Percentiles rank a stretch among this genome's conserved stretches.
Evolutionary conservation across 148 eudicot species (phyloP).

Genomic region (Diospyros lotus): DNA sequence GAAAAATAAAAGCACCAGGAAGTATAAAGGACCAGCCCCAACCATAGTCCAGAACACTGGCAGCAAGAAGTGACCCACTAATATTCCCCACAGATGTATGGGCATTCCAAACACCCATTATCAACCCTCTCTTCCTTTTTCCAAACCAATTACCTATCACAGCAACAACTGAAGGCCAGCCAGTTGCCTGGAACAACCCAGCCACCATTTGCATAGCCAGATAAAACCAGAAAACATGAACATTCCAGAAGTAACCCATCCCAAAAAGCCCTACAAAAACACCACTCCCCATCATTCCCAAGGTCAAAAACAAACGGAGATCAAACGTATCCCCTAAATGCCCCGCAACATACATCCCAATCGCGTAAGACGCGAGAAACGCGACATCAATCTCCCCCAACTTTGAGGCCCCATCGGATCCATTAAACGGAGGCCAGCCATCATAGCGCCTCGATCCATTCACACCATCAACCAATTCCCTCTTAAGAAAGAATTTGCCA

Average conservation of each 20-base stretch:
- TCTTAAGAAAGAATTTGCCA: slow-evolving; percentile 51
- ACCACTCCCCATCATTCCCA: slow-evolving; percentile 95
- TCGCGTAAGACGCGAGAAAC: slow-evolving; percentile 72
- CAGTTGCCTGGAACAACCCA: slow-evolving; percentile 94
- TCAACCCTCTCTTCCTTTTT: slow-evolving; percentile 83
- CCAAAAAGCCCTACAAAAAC: slow-evolving; percentile 84
- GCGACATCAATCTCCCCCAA: slow-evolving; percentile 94
- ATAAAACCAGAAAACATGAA: slow-evolving; percentile 74
- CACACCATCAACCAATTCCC: slow-evolving; percentile 16
- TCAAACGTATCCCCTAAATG: slow-evolving; percentile 86
- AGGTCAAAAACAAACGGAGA: slow-evolving; percentile 68
- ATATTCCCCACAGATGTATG: slow-evolving; percentile 96
- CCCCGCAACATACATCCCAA: slow-evolving; percentile 93
- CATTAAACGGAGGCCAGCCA: slow-evolving; percentile 92
- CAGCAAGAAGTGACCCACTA: slow-evolving; percentile 82
- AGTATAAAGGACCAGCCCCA: slow-evolving; percentile 97
- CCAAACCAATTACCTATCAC: slow-evolving; percentile 98
- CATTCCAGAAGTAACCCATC: slow-evolving; percentile 74
- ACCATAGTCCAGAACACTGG: slow-evolving; percentile 78
- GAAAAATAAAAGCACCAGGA: slow-evolving; percentile 63
- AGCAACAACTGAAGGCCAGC: slow-evolving; percentile 98
- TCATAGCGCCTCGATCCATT: slow-evolving; percentile 4
- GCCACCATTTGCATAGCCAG: slow-evolving; percentile 86
- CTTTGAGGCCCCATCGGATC: slow-evolving; percentile 57
- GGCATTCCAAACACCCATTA: slow-evolving; percentile 99